Conservation (phyloP, 495 filamentous ascomycete genomes). For the Mycothermus thermophilus region DNA sequence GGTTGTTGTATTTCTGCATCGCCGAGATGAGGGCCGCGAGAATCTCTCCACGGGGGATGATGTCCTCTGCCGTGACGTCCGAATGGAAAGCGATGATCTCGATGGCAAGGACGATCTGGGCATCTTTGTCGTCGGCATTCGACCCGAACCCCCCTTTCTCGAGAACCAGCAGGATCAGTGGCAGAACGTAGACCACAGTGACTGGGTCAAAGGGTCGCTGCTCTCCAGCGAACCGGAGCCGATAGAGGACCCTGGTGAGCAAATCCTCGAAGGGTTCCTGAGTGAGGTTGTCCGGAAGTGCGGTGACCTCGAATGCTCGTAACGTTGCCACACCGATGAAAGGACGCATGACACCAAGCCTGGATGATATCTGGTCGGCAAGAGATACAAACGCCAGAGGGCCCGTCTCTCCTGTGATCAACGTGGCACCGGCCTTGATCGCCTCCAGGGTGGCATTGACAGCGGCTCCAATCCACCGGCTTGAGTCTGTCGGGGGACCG, state of each 20-base stretch:
- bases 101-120: conserved; percentile 77
- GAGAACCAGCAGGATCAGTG: conserved; percentile 63
- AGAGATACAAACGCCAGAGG: conserved; percentile 65
- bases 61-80: conserved; percentile 50
- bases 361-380: conserved; percentile 53
- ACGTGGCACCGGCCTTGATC: conserved; percentile 63
- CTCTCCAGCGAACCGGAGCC: conserved; percentile 76
- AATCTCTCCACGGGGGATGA: conserved; percentile 62
- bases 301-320: conserved; percentile 55
- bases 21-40: conserved; percentile 54
- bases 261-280: conserved; percentile 74
- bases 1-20: conserved; percentile 81
- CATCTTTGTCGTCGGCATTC: conserved; percentile 62
- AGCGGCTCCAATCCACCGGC: conserved; percentile 71
- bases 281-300: conserved; percentile 54
- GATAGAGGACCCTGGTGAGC: conserved; percentile 78
- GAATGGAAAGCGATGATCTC: conserved; percentile 86
- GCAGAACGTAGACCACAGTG: conserved; percentile 74
- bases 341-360: conserved; percentile 60
- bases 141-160: conserved; percentile 63
- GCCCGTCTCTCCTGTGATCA: conserved; percentile 67
- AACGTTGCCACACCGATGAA: conserved; percentile 84
- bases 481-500: conserved; percentile 72
- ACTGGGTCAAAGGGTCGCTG: conserved; percentile 81
- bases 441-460: conserved; percentile 54